Evolutionary conservation across 1,139 yeast genomes (phyloP).

Genomic region (Suhomyces wounanorum): DNA sequence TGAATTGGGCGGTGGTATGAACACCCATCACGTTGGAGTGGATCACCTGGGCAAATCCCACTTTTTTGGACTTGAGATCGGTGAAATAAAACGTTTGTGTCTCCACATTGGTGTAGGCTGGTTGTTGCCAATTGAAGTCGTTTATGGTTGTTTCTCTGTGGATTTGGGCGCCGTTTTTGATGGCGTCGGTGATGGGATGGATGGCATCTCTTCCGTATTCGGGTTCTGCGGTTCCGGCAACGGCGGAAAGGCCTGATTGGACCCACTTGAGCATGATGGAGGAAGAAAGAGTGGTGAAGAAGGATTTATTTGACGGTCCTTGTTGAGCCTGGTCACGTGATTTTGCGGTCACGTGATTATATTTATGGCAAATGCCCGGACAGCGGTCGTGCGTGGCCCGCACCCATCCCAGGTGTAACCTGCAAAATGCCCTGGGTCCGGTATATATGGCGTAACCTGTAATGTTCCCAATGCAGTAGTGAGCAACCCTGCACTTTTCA

Average conservation of each 20-base stretch:
- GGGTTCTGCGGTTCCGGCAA: slow-evolving; percentile 96
- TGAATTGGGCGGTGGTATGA: slow-evolving; percentile 91
- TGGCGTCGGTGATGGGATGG: slow-evolving; percentile 72
- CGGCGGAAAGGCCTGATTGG: slow-evolving; percentile 86
- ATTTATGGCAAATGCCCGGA: no score
- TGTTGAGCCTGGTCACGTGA: slow-evolving; percentile 3
- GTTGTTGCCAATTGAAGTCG: slow-evolving; percentile 77
- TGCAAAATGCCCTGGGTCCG: no score
- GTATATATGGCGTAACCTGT: no score
- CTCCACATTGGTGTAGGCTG: slow-evolving; percentile 86
- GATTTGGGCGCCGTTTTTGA: slow-evolving; percentile 37
- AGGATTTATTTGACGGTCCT: slow-evolving; percentile 3
- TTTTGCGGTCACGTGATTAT: neutral
- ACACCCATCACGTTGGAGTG: slow-evolving; percentile 90
- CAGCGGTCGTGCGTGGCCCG: no score
- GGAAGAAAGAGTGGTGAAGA: neutral
- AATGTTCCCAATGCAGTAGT: no score
- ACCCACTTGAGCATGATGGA: slow-evolving; percentile 73
- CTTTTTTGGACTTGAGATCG: slow-evolving; percentile 59
- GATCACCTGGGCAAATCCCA: slow-evolving; percentile 91
- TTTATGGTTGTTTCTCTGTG: slow-evolving; percentile 52
- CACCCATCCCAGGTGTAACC: no score
- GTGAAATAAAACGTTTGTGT: slow-evolving; percentile 90
- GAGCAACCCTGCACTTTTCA: no score
- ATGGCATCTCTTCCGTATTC: slow-evolving; percentile 93